Conservation (phyloP, 2,329 filamentous ascomycete species). For the Penicillium freii region DNA sequence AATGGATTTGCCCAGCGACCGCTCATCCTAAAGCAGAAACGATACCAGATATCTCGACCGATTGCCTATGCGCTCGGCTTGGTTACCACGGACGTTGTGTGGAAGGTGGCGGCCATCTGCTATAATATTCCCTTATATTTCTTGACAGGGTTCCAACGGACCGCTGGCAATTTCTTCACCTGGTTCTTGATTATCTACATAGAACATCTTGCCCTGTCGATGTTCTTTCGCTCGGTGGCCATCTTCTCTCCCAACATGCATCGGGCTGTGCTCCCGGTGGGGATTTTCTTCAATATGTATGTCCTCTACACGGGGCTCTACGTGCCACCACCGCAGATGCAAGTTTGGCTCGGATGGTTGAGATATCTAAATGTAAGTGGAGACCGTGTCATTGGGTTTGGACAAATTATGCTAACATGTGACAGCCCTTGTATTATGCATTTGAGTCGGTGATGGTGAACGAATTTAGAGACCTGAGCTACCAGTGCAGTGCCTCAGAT, state of each 20-base stretch:
- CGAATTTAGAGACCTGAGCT: constrained; percentile 66
- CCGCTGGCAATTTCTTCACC: neutral
- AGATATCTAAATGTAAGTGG: neutral
- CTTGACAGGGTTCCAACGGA: neutral
- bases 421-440: constrained; percentile 49
- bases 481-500: constrained; percentile 64
- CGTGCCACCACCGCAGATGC: neutral
- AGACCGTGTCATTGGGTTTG: neutral
- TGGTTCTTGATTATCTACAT: neutral
- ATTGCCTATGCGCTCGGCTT: neutral
- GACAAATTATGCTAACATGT: neutral
- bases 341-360: neutral
- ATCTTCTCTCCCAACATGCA: neutral
- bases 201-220: neutral
- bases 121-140: neutral
- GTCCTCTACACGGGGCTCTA: neutral
- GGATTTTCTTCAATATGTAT: neutral
- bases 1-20: neutral
- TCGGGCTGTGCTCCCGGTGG: neutral
- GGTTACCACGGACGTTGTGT: neutral
- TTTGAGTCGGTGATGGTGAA: constrained; percentile 79
- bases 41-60: neutral
- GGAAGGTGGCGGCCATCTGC: neutral
- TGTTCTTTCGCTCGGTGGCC: neutral
- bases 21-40: neutral